A percentile compares a stretch with the other conserved stretches of the same genome.
Conservation (phyloP, 2,329 filamentous ascomycete genomes). For the Ophiostoma populinum region DNA sequence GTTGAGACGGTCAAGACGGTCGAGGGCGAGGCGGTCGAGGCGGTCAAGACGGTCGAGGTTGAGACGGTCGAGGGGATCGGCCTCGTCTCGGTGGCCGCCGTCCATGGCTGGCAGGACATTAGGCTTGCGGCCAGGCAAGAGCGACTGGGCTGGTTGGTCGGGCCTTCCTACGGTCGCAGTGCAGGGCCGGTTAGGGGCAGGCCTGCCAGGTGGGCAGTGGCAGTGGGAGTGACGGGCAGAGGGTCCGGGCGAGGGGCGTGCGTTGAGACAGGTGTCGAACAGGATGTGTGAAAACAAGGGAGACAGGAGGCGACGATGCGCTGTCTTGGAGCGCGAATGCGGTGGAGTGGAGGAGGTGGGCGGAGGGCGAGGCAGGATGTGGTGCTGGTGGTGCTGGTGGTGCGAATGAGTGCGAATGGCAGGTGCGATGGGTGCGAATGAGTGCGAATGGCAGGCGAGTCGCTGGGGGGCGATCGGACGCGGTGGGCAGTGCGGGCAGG, state of each 20-base stretch:
- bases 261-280: conserved; percentile 1
- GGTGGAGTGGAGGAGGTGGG: neutral
- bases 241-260: conserved; percentile 1
- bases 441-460: no score
- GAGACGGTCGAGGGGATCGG: conserved; percentile 17
- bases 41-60: conserved; percentile 13
- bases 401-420: neutral
- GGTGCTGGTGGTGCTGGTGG: neutral
- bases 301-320: neutral
- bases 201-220: no score
- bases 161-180: no score
- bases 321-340: neutral
- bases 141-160: conserved; percentile 5
- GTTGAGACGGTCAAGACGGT: conserved; percentile 11
- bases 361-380: neutral
- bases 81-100: conserved; percentile 26
- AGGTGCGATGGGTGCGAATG: neutral
- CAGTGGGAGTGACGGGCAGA: neutral
- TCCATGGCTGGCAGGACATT: conserved; percentile 29
- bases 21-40: conserved; percentile 15
- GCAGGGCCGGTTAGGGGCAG: no score
- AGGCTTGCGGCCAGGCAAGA: conserved; percentile 12
- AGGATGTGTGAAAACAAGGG: conserved; percentile 1
- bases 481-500: no score
- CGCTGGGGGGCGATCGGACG: no score